phyloP scores from a whole-genome alignment of 169 alveolate species.

The Eimeria brunetti region DNA sequence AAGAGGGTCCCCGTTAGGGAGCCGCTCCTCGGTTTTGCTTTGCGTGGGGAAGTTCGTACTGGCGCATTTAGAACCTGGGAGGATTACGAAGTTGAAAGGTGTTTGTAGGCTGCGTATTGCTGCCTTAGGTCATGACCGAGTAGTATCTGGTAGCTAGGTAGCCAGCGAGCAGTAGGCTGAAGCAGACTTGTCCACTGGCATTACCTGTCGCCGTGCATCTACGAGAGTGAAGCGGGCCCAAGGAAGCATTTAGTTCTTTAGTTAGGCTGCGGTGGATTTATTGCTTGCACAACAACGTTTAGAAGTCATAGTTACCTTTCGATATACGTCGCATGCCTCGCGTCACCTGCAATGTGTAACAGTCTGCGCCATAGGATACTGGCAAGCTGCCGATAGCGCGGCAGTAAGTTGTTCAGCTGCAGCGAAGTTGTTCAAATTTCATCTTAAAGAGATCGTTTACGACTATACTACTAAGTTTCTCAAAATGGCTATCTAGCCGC shows the following conservation, averaged over 20 bases:
- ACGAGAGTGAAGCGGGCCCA: no score
- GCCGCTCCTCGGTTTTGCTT: constrained; percentile 13
- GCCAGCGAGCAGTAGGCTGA: not conserved
- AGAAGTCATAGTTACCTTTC: no score
- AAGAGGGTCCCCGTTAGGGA: not conserved
- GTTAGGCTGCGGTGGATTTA: no score
- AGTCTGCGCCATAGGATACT: no score
- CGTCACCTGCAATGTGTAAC: no score
- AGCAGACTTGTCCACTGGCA: not conserved
- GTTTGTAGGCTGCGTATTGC: not conserved
- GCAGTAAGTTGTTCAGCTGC: not conserved
- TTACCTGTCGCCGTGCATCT: not conserved
- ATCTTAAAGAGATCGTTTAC: not conserved
- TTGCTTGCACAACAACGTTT: no score
- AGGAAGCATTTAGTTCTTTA: no score
- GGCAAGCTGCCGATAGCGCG: no score
- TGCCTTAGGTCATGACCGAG: not conserved
- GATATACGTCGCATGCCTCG: no score
- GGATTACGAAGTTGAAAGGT: constrained; percentile 4
- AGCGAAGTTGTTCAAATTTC: not conserved
- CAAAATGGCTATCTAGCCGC: no score
- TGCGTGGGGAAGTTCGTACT: constrained; percentile 15
- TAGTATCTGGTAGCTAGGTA: not conserved
- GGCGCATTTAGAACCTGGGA: constrained; percentile 14
- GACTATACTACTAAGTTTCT: not conserved